Evolutionary conservation across 495 filamentous ascomycete genomes (phyloP).

Genomic region (Aspergillus bridgeri): DNA sequence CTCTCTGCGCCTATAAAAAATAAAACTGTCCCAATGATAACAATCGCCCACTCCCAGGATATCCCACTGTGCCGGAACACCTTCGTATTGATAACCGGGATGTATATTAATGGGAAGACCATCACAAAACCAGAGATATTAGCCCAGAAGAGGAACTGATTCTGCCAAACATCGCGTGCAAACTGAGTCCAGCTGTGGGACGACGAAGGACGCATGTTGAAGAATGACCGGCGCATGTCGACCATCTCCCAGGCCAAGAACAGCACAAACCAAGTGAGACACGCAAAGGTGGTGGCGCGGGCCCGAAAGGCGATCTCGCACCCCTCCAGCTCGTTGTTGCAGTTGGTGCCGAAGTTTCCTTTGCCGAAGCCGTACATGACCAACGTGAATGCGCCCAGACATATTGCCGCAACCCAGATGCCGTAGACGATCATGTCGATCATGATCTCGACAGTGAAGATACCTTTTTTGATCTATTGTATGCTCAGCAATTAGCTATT

Average conservation of each 20-base stretch:
- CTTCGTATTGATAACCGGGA: slow-evolving; percentile 62
- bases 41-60: slow-evolving; percentile 70
- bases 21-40: slow-evolving; percentile 52
- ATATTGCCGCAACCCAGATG: slow-evolving; percentile 65
- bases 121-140: slow-evolving; percentile 66
- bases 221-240: slow-evolving; percentile 63
- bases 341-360: slow-evolving; percentile 57
- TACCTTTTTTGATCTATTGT: slow-evolving; percentile 52
- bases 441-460: slow-evolving; percentile 67
- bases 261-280: slow-evolving; percentile 70
- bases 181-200: slow-evolving; percentile 52
- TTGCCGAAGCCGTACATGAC: slow-evolving; percentile 65
- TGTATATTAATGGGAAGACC: slow-evolving; percentile 68
- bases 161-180: slow-evolving; percentile 63
- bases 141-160: slow-evolving; percentile 68
- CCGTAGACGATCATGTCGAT: slow-evolving; percentile 69
- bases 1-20: slow-evolving; percentile 63
- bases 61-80: slow-evolving; percentile 71
- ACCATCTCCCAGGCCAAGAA: slow-evolving; percentile 75
- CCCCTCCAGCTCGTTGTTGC: slow-evolving; percentile 54
- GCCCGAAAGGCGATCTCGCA: slow-evolving; percentile 70
- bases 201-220: slow-evolving; percentile 58
- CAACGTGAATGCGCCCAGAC: slow-evolving; percentile 59
- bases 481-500: slow-evolving; percentile 23
- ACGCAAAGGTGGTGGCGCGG: slow-evolving; percentile 67